Evolutionary conservation across 257 asterid genomes (phyloP).

Genomic region (Lantana camara): DNA sequence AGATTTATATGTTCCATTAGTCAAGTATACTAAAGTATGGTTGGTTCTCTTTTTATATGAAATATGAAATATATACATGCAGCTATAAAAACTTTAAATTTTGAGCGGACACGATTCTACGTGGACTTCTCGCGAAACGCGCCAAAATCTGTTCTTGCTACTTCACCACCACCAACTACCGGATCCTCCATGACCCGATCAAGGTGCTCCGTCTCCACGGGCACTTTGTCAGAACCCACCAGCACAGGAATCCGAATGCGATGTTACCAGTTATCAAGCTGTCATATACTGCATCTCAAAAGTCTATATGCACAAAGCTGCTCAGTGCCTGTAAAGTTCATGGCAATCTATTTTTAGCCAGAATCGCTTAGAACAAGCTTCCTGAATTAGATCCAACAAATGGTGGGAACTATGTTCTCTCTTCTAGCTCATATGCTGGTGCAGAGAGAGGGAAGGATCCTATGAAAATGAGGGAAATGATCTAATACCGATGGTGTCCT

Average conservation of each 20-base stretch:
- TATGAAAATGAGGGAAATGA: slow-evolving; percentile 38
- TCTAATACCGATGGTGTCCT: slow-evolving; percentile 29
- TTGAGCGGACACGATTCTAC: neutral
- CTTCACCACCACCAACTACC: slow-evolving; percentile 14
- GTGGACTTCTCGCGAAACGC: slow-evolving; percentile 30
- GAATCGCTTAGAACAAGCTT: slow-evolving; percentile 41
- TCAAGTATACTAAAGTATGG: too few relatives aligned
- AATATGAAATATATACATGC: too few relatives aligned
- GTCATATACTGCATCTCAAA: slow-evolving; percentile 39
- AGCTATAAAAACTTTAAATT: too few relatives aligned
- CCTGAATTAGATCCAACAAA: slow-evolving; percentile 39
- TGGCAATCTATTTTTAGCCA: slow-evolving; percentile 40
- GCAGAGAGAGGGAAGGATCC: slow-evolving; percentile 49
- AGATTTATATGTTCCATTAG: too few relatives aligned
- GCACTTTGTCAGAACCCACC: slow-evolving; percentile 39
- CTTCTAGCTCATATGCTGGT: slow-evolving; percentile 42
- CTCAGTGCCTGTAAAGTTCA: slow-evolving; percentile 45
- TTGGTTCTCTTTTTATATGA: too few relatives aligned
- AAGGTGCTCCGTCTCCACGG: slow-evolving; percentile 47
- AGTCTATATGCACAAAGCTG: slow-evolving; percentile 33
- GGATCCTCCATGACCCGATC: slow-evolving; percentile 28
- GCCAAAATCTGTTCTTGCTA: slow-evolving; percentile 28
- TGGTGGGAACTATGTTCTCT: slow-evolving; percentile 44
- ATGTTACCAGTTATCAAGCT: slow-evolving; percentile 45
- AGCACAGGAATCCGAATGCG: slow-evolving; percentile 31